phyloP scores from a whole-genome alignment of 1,139 yeast species.

The Hemisphaericaspora xylanilytica region DNA sequence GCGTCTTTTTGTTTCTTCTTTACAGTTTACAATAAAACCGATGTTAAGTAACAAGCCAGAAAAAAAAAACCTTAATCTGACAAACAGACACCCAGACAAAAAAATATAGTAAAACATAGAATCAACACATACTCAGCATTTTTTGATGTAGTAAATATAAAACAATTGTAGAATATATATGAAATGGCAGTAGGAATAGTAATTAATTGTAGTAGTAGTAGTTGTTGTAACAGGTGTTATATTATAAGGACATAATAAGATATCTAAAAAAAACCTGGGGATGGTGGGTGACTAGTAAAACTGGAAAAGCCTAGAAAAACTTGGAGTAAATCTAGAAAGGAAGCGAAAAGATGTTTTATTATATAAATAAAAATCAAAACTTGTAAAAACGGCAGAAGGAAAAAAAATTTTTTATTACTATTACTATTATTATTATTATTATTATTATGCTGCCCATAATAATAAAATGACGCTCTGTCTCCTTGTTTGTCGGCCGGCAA shows the following conservation, averaged over 20 bases:
- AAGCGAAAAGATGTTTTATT: not conserved
- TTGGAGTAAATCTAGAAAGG: not conserved
- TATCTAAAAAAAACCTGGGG: not conserved
- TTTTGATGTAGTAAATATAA: not conserved
- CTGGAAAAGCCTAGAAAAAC: not conserved
- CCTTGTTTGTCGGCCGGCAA: no score
- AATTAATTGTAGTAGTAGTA: not conserved
- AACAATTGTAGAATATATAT: no score
- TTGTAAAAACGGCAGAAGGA: not conserved
- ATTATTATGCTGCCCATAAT: no score
- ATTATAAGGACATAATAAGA: not conserved
- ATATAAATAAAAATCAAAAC: conserved; percentile 1
- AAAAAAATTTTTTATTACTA: not conserved
- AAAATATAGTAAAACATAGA: not conserved
- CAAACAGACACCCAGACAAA: not conserved
- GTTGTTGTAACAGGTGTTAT: not conserved
- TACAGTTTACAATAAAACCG: not conserved
- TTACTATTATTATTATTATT: no score
- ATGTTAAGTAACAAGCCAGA: no score
- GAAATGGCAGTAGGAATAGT: not conserved
- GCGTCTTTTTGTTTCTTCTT: not conserved
- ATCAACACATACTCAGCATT: not conserved
- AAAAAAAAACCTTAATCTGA: not conserved
- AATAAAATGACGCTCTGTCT: no score
- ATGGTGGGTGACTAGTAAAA: not conserved